These are phyloP conservation scores for Cafeteria roenbergensis DNA, from an alignment of 108 stramenopile species.

Conservation along the genomic window DNA sequence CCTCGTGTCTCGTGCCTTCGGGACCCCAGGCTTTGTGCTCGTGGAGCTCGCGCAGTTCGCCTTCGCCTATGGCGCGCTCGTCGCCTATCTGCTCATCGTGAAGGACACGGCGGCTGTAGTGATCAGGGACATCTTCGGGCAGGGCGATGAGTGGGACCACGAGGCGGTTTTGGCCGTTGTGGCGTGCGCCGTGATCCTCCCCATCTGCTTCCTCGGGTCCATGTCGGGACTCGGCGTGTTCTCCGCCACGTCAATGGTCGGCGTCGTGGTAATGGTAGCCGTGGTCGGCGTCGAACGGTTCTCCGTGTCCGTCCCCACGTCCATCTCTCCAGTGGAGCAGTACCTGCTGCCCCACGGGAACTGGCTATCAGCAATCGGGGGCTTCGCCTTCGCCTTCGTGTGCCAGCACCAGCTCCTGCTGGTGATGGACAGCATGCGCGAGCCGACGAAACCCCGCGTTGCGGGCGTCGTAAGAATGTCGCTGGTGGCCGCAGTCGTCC, in stretches of 20 bases:
- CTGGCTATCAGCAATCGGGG: conserved; percentile 33
- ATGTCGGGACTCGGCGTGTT: conserved; percentile 17
- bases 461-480: conserved; percentile 15
- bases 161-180: conserved; percentile 8
- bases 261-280: conserved; percentile 9
- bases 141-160: neutral
- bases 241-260: conserved; percentile 23
- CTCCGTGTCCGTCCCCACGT: neutral
- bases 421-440: conserved; percentile 31
- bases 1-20: conserved; percentile 24
- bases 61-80: conserved; percentile 34
- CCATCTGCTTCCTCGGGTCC: conserved; percentile 20
- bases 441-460: conserved; percentile 23
- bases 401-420: conserved; percentile 36
- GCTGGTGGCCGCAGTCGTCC: conserved; percentile 19
- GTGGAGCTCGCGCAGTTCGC: conserved; percentile 27
- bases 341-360: neutral
- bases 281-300: neutral
- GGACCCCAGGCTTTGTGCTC: conserved; percentile 18
- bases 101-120: conserved; percentile 21
- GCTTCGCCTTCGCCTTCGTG: conserved; percentile 43
- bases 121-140: neutral
- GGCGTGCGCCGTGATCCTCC: conserved; percentile 16
- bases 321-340: conserved; percentile 6
- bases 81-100: conserved; percentile 37